Base-by-base conservation (phyloP, 495 filamentous ascomycete genomes). In the Jackrogersella multiformis region DNA sequence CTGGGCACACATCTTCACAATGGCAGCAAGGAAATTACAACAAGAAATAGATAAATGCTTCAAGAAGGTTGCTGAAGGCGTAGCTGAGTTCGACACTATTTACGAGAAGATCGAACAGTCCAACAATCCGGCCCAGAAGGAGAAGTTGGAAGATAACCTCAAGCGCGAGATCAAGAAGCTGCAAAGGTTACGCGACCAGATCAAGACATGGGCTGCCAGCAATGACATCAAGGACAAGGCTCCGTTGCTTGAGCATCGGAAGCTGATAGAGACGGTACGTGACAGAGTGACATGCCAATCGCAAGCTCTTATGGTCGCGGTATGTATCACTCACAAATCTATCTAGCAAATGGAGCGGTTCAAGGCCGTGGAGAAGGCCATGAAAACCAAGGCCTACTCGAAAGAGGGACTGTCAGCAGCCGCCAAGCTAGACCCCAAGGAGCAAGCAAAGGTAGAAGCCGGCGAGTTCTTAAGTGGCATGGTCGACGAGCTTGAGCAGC, bases 151-250 rank as follows among this genome's bases (percentile, higher is more conserved):
- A 78, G 95, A 99, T 76, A 90, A 94, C 73, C 85, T 99, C 66
- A 99, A 99, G 81, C 90, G 94, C 67, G 96, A 98, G 81, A 98
- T 98, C 87, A 99, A 99, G 88, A 99, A 99, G 85, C 88, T 99
- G 16, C 95, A 99, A 79, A 84, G 95, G 67, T 90, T 93, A 79
- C 92, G 95, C 61, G 95, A 99, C 77, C 94, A 98, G 81, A 97
- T 99, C 83, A 99, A 99, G 80, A 91, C 93, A 84, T 99, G 95
- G 95, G 93, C 93, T 2, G 90, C 93, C 2, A 91, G 89, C 76
- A 97, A 95, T 81, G 95, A 99, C 73, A 96, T 99, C 84, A 99
- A 99, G 80, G 95, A 99, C 79, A 99, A 99, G 83, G 90, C 89
- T 64, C 96, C 95, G 66, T 81, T 99, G 73, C 74, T 97, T 64